Conservation (phyloP, 768 basidiomycete species). For the Russula sp. region DNA sequence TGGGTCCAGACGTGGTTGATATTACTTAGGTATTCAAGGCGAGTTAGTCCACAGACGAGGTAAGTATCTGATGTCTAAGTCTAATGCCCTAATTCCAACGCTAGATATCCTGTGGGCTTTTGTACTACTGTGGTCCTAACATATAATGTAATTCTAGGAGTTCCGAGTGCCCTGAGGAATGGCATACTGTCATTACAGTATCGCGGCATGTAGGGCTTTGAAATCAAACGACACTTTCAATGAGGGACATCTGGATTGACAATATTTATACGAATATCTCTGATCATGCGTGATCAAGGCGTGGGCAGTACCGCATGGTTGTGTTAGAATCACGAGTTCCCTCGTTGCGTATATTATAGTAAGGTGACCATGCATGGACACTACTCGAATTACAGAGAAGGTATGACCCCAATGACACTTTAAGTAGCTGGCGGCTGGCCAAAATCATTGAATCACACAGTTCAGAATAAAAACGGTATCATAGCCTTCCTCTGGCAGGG, state of each 20-base stretch:
- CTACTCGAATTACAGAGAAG: background rate
- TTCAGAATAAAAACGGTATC: conserved; percentile 67
- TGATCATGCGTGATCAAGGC: too few relatives aligned
- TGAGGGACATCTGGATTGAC: too few relatives aligned
- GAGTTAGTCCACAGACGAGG: background rate
- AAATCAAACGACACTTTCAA: too few relatives aligned
- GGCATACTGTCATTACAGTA: background rate
- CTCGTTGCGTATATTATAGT: background rate
- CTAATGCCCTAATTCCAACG: background rate
- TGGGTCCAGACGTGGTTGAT: conserved; percentile 11
- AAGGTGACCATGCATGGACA: background rate
- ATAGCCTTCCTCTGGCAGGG: conserved; percentile 72
- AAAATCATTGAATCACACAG: background rate
- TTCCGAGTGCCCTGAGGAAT: background rate
- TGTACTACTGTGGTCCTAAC: background rate
- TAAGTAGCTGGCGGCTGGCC: too few relatives aligned
- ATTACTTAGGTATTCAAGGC: conserved; percentile 1
- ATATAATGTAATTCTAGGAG: background rate
- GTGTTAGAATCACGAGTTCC: background rate
- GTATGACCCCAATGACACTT: background rate
- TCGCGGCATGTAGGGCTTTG: too few relatives aligned
- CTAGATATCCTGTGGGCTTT: background rate
- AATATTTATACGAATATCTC: too few relatives aligned
- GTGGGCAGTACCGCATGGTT: background rate
- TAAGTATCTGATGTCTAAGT: background rate